Percentiles rank a stretch among this genome's conserved stretches.
phyloP scores from a whole-genome alignment of 2,329 filamentous ascomycete species.

The Talaromyces sp. region DNA sequence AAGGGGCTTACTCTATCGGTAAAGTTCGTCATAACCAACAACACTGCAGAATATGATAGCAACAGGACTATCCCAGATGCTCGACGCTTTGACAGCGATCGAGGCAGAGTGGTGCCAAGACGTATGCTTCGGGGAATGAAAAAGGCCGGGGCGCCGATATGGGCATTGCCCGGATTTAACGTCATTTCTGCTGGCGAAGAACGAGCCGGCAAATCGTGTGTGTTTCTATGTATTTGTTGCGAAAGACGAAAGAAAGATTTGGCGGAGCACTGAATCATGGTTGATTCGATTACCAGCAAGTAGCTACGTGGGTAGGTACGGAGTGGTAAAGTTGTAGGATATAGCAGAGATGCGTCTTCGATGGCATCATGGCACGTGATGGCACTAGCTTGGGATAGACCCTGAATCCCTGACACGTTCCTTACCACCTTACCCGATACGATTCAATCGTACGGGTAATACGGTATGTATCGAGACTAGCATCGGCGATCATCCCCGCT shows the following conservation, averaged over 20 bases:
- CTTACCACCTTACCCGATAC: too few species aligned
- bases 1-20: conserved; percentile 7
- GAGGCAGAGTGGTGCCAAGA: not conserved
- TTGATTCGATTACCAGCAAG: not conserved
- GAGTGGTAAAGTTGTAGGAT: not conserved
- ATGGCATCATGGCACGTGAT: not conserved
- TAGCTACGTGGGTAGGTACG: not conserved
- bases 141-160: conserved; percentile 1
- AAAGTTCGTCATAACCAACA: not conserved
- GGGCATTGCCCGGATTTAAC: not conserved
- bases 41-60: not conserved
- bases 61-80: not conserved
- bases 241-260: not conserved
- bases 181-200: not conserved
- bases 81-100: conserved; percentile 1
- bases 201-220: too few species aligned
- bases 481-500: conserved; percentile 7
- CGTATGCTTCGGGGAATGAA: not conserved
- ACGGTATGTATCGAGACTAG: conserved; percentile 8
- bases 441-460: not conserved
- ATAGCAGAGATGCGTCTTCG: not conserved
- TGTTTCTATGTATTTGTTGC: too few species aligned
- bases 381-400: not conserved
- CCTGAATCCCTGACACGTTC: not conserved
- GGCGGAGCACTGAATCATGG: not conserved